phyloP scores from a whole-genome alignment of 371 early-diverging fungal species.

The Mortierella sp. region DNA sequence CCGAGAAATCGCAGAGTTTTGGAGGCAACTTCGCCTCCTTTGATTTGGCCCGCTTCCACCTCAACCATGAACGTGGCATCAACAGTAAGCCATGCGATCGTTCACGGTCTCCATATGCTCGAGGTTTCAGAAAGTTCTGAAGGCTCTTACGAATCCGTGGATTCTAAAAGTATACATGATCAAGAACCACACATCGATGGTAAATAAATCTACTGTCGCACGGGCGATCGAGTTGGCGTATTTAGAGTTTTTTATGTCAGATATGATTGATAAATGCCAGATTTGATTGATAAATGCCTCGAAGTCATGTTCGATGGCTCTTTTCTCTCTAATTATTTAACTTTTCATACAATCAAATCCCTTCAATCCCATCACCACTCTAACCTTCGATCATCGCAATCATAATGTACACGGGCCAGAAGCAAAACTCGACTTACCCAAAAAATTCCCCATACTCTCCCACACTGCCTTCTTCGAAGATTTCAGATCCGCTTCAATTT shows the following conservation, averaged over 20 bases:
- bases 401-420: background rate
- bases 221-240: no score
- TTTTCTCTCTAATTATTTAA: background rate
- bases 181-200: no score
- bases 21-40: background rate
- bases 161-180: background rate
- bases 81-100: background rate
- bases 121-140: constrained; percentile 18
- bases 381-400: background rate
- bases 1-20: background rate
- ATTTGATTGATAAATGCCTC: no score
- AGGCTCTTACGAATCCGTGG: constrained; percentile 6
- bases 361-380: background rate
- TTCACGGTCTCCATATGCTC: constrained; percentile 15
- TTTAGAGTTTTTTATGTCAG: background rate
- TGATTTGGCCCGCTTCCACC: background rate
- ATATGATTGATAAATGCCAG: no score
- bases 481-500: background rate
- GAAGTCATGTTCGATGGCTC: background rate
- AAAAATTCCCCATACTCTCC: background rate
- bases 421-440: background rate
- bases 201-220: no score
- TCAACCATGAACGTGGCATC: background rate
- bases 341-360: background rate
- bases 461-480: background rate